A percentile compares a stretch with the other conserved stretches of the same genome.
Conservation (phyloP, 768 basidiomycete species). For the Trichaptum fuscoviolaceum region DNA sequence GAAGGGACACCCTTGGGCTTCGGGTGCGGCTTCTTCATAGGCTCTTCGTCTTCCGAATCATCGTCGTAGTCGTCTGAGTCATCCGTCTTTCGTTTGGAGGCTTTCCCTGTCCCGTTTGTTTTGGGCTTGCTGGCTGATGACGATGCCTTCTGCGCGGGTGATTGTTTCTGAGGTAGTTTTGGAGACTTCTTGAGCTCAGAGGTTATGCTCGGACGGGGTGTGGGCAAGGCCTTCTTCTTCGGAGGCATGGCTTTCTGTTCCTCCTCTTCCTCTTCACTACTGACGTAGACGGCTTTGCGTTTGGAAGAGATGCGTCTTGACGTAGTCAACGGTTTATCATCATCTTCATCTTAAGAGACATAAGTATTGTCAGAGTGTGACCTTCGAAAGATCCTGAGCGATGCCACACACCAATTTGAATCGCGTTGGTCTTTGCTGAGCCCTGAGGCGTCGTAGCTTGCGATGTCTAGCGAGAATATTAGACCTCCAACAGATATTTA, state of each 20-base stretch:
- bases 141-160: slow-evolving; percentile 15
- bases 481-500: neutral
- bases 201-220: slow-evolving; percentile 1
- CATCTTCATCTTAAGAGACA: slow-evolving; percentile 13
- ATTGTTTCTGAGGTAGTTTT: neutral
- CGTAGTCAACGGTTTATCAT: slow-evolving; percentile 17
- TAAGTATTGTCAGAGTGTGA: slow-evolving; percentile 8
- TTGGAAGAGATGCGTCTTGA: slow-evolving; percentile 28
- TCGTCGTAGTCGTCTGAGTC: neutral
- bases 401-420: slow-evolving; percentile 22
- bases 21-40: slow-evolving; percentile 1
- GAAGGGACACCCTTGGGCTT: slow-evolving; percentile 11
- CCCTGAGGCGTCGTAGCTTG: neutral
- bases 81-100: neutral
- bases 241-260: slow-evolving; percentile 26
- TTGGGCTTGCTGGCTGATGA: slow-evolving; percentile 7
- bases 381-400: slow-evolving; percentile 10
- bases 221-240: slow-evolving; percentile 32
- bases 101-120: slow-evolving; percentile 5
- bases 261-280: slow-evolving; percentile 36
- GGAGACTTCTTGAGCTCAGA: neutral
- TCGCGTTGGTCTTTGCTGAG: slow-evolving; percentile 17
- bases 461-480: neutral
- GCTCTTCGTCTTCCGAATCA: slow-evolving; percentile 1
- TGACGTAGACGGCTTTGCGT: slow-evolving; percentile 26